A percentile compares a stretch with the other conserved stretches of the same genome.
phyloP scores from a whole-genome alignment of 805 yeast genomes.

The Groenewaldozyma tartarivorans region DNA sequence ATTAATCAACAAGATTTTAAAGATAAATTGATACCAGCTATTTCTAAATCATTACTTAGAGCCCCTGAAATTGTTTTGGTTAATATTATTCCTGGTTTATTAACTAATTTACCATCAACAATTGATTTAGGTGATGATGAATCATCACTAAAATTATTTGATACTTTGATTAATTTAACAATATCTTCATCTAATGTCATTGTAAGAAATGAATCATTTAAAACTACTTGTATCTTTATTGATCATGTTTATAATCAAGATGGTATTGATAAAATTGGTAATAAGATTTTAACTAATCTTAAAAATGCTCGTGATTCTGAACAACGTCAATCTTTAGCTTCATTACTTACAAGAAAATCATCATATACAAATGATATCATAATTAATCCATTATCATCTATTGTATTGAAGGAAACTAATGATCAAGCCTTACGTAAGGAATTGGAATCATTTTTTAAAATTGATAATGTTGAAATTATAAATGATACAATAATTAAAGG shows the following conservation, averaged over 20 bases:
- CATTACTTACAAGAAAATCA: constrained; percentile 31
- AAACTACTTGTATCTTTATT: constrained; percentile 27
- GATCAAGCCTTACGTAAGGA: constrained; percentile 49
- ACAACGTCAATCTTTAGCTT: constrained; percentile 46
- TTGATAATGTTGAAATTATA: constrained; percentile 21
- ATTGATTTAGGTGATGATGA: constrained; percentile 35
- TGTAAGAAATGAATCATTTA: constrained; percentile 44
- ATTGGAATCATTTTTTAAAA: constrained; percentile 38
- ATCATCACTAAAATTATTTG: constrained; percentile 37
- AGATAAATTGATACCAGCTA: constrained; percentile 40
- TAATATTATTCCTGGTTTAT: constrained; percentile 42
- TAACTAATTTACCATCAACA: constrained; percentile 26
- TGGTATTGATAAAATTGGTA: constrained; percentile 31
- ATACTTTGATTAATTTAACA: constrained; percentile 39
- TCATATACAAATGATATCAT: constrained; percentile 27
- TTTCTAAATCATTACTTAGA: constrained; percentile 69
- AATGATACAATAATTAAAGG: constrained; percentile 48
- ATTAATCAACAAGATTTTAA: constrained; percentile 33
- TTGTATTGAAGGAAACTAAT: constrained; percentile 66
- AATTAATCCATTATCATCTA: constrained; percentile 42
- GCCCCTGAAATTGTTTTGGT: constrained; percentile 65
- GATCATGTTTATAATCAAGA: constrained; percentile 21
- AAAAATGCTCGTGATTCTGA: constrained; percentile 59
- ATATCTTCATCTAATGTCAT: constrained; percentile 62
- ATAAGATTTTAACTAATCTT: constrained; percentile 46